Evolutionary conservation across 1,284 basidiomycete genomes (phyloP), one percentile per base, ranked within the genome.

Genomic region (Neonothopanus nambi): DNA sequence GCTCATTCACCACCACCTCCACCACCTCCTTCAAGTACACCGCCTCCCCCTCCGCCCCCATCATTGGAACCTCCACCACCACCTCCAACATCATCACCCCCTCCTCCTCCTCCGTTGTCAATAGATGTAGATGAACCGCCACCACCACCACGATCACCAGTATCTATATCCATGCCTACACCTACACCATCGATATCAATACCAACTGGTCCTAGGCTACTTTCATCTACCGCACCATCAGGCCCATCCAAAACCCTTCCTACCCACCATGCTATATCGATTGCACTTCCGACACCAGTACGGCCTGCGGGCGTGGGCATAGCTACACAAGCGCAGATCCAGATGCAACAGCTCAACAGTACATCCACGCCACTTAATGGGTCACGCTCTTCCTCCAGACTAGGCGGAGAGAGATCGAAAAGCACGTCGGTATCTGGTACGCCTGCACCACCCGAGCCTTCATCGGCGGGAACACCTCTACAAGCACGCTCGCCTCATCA

Each of bases 401-500:
- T n/a, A 12, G 26, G 17, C 4, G 43, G 15, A 2, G 26, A 33
- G 13, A 33, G 2, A 13, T 33, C 30, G 30, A 33, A 33, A 9
- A 9, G 30, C 8, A 13, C 30, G 13, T 33, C 30, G 30, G 13
- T 8, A 33, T 11, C 3, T 33, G 8, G 30, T 33, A 33, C 30
- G 30, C 30, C 30, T 33, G 30, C 13, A 33, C 13, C 30, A 13
- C 9, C 30, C 13, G 30, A 33, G 30, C 30, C 30, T 8, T 62
- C 67, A 7, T 59, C 66, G 28, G 57, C 65, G 13, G 54, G 61
- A 35, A 56, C 54, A 46, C 57, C n/a, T 15, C 63, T 48, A 37
- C 63, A 61, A 41, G 57, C 58, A 44, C 63, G 62, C 15, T 64
- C 67, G n/a, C 64, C 59, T 23, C 53, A 67, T 51, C 59, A 61